Percentiles rank a stretch among this genome's conserved stretches.
phyloP scores from a whole-genome alignment of 495 filamentous ascomycete genomes.

The Aspergillus egyptiacus region DNA sequence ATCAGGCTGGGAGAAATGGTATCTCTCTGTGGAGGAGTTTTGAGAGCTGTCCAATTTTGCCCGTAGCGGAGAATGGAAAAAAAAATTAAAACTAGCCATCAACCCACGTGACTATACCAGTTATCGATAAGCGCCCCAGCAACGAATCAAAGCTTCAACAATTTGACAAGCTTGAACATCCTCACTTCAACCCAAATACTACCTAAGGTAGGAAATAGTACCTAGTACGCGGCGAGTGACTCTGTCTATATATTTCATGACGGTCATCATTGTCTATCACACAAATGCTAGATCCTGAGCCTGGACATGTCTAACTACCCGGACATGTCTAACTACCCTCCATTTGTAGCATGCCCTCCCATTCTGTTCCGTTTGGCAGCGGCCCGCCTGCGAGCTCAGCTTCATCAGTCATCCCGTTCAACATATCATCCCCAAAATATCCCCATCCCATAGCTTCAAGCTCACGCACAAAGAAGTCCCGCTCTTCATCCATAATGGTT shows the following conservation, averaged over 20 bases:
- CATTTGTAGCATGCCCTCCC: slow-evolving; percentile 42
- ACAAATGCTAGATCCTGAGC: neutral
- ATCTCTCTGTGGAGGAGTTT: slow-evolving; percentile 18
- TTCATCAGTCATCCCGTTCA: slow-evolving; percentile 36
- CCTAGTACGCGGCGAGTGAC: too few species aligned
- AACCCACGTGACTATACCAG: slow-evolving; percentile 26
- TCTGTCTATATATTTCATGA: neutral
- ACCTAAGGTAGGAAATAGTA: too few species aligned
- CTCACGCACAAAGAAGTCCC: slow-evolving; percentile 86
- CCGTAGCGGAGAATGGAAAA: slow-evolving; percentile 20
- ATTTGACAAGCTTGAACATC: too few species aligned
- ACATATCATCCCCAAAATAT: slow-evolving; percentile 31
- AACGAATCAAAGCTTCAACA: too few species aligned
- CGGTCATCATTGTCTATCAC: slow-evolving; percentile 10
- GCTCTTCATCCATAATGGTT: slow-evolving; percentile 63
- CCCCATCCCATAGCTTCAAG: slow-evolving; percentile 75
- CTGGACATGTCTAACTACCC: slow-evolving; percentile 14
- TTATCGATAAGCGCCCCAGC: slow-evolving; percentile 38
- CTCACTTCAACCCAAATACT: too few species aligned
- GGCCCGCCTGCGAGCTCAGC: slow-evolving; percentile 37
- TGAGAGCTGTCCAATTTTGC: slow-evolving; percentile 2
- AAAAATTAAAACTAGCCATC: slow-evolving; percentile 27
- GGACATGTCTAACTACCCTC: slow-evolving; percentile 29
- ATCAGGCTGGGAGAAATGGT: slow-evolving; percentile 20
- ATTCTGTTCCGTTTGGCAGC: slow-evolving; percentile 39